Percentiles rank a stretch among this genome's conserved stretches.
Evolutionary conservation across 768 basidiomycete species (phyloP).

Genomic region (Filobasidium floriforme): DNA sequence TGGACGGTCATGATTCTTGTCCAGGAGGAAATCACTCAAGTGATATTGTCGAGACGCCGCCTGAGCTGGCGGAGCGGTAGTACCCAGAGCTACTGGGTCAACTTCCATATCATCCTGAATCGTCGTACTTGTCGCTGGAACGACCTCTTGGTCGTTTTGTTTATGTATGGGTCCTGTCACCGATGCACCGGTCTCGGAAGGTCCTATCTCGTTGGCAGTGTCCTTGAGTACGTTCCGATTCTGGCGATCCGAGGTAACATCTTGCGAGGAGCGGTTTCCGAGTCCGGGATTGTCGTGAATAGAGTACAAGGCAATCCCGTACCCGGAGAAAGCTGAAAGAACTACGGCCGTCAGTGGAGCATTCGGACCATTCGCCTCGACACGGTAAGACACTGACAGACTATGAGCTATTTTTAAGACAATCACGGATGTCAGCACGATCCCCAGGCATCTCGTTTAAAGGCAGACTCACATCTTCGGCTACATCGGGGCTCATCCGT

Average conservation of each 20-base stretch:
- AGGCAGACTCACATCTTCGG: constrained; percentile 36
- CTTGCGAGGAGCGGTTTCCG: constrained; percentile 17
- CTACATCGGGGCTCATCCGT: constrained; percentile 40
- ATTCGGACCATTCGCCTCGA: too few relatives aligned
- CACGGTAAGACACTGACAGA: constrained; percentile 14
- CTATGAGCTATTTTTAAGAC: constrained; percentile 12
- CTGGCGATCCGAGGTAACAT: not conserved
- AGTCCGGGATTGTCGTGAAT: constrained; percentile 30
- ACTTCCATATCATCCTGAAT: not conserved
- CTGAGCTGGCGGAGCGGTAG: too few relatives aligned
- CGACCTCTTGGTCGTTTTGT: not conserved
- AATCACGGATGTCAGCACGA: not conserved
- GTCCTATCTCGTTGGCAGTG: not conserved
- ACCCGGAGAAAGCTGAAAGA: constrained; percentile 19
- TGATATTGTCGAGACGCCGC: too few relatives aligned
- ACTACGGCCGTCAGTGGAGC: too few relatives aligned
- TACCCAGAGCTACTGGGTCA: too few relatives aligned
- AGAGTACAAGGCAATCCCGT: constrained; percentile 32
- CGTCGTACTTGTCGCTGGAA: not conserved
- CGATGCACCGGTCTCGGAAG: not conserved
- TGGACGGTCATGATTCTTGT: not conserved
- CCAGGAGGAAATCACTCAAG: too few relatives aligned
- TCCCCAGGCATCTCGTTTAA: not conserved
- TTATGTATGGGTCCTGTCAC: not conserved
- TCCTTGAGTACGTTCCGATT: not conserved